These are phyloP conservation scores for Fusarium camptoceras DNA, from an alignment of 2,329 filamentous ascomycete genomes.

Conservation along the genomic window DNA sequence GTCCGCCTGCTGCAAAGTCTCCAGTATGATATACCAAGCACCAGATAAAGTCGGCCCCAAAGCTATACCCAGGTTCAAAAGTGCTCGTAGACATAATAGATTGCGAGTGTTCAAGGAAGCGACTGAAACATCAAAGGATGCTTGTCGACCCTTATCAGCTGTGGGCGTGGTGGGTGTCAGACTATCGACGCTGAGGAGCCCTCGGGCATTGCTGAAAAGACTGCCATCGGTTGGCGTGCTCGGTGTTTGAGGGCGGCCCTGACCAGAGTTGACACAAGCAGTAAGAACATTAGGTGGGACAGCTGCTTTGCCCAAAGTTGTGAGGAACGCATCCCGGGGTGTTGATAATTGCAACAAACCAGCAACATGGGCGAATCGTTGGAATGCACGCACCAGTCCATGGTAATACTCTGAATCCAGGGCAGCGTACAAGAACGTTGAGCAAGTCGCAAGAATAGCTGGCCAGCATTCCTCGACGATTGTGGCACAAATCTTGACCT, in stretches of 20 bases:
- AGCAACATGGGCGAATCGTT: slow-evolving; percentile 94
- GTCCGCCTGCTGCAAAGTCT: slow-evolving; percentile 93
- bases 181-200: slow-evolving; percentile 79
- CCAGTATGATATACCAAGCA: slow-evolving; percentile 91
- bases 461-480: slow-evolving; percentile 96
- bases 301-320: slow-evolving; percentile 91
- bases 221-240: slow-evolving; percentile 64
- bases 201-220: slow-evolving; percentile 78
- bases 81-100: slow-evolving; percentile 85
- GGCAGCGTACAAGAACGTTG: slow-evolving; percentile 92
- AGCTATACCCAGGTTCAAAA: slow-evolving; percentile 96
- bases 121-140: slow-evolving; percentile 65
- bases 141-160: slow-evolving; percentile 69
- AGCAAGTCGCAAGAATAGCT: slow-evolving; percentile 92
- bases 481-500: slow-evolving; percentile 80
- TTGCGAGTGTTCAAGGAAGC: slow-evolving; percentile 85
- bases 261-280: slow-evolving; percentile 66
- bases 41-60: slow-evolving; percentile 86
- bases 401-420: slow-evolving; percentile 96
- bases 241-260: slow-evolving; percentile 57
- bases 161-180: slow-evolving; percentile 68
- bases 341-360: slow-evolving; percentile 86
- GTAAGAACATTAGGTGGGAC: slow-evolving; percentile 83
- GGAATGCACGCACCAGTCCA: slow-evolving; percentile 88
- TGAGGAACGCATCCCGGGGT: slow-evolving; percentile 92